phyloP scores from a whole-genome alignment of 805 yeast genomes.

The Pichia scutulata region DNA sequence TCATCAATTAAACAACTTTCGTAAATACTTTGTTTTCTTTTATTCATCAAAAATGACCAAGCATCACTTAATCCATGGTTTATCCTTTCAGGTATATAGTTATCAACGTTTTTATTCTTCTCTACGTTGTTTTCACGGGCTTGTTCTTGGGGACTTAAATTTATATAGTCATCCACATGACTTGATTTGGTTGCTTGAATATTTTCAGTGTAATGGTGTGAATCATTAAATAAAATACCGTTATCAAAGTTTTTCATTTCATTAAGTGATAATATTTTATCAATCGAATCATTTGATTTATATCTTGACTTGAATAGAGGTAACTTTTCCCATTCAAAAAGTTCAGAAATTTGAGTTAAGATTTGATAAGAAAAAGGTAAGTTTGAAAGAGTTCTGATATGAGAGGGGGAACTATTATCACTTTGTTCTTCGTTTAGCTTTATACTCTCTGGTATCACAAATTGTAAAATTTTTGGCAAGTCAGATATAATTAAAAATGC shows the following conservation, averaged over 20 bases:
- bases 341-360: constrained; percentile 20
- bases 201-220: constrained; percentile 4
- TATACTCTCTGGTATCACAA: constrained; percentile 30
- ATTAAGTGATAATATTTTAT: constrained; percentile 24
- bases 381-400: constrained; percentile 23
- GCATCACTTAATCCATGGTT: constrained; percentile 21
- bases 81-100: constrained; percentile 9
- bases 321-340: constrained; percentile 16
- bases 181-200: constrained; percentile 10
- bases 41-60: constrained; percentile 41
- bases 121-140: neutral
- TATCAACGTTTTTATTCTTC: neutral
- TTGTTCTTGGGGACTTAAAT: neutral
- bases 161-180: constrained; percentile 12
- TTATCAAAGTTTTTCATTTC: constrained; percentile 28
- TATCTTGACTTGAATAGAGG: constrained; percentile 23
- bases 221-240: constrained; percentile 29
- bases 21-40: constrained; percentile 44
- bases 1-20: constrained; percentile 37
- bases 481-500: constrained; percentile 24
- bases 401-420: constrained; percentile 1
- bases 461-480: constrained; percentile 27
- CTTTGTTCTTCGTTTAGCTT: neutral
- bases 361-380: constrained; percentile 22
- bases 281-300: constrained; percentile 18